These are phyloP conservation scores for Jasminum sambac DNA, from an alignment of 257 asterid genomes.

Conservation along the genomic window DNA sequence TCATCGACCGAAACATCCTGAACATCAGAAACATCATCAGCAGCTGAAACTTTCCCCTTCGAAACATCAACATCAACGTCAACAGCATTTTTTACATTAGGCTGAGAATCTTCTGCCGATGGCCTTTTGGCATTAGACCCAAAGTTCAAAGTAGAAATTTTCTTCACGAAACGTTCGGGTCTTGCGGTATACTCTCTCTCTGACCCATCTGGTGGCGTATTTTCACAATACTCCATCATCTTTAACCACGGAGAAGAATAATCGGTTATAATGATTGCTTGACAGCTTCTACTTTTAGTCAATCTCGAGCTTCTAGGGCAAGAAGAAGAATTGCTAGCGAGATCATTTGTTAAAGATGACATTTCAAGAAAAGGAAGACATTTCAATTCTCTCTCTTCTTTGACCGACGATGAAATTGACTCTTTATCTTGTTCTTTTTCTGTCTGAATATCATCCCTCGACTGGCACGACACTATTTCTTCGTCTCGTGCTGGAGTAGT, in stretches of 20 bases:
- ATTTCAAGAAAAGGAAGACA: slow-evolving; percentile 35
- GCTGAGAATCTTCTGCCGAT: slow-evolving; percentile 47
- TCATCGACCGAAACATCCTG: slow-evolving; percentile 27
- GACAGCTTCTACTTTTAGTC: slow-evolving; percentile 76
- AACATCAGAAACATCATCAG: slow-evolving; percentile 27
- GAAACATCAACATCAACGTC: slow-evolving; percentile 52
- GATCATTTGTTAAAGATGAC: slow-evolving; percentile 42
- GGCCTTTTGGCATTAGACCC: slow-evolving; percentile 31
- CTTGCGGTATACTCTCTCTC: slow-evolving; percentile 41
- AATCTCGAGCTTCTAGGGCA: slow-evolving; percentile 36
- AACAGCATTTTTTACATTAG: slow-evolving; percentile 43
- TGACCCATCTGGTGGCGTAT: slow-evolving; percentile 42
- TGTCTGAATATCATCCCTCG: slow-evolving; percentile 31
- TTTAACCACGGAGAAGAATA: slow-evolving; percentile 45
- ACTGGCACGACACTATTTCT: slow-evolving; percentile 22
- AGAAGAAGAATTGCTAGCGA: slow-evolving; percentile 33
- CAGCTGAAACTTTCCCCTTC: slow-evolving; percentile 29
- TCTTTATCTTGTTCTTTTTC: slow-evolving; percentile 28
- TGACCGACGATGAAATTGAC: background rate
- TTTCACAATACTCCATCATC: slow-evolving; percentile 42
- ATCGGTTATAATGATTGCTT: slow-evolving; percentile 45
- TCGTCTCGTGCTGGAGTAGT: slow-evolving; percentile 32
- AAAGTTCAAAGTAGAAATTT: slow-evolving; percentile 41
- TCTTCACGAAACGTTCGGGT: slow-evolving; percentile 41
- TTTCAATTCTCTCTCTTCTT: slow-evolving; percentile 46